Conservation (phyloP, 2,329 filamentous ascomycete species). For the Calonectria henricotiae region DNA sequence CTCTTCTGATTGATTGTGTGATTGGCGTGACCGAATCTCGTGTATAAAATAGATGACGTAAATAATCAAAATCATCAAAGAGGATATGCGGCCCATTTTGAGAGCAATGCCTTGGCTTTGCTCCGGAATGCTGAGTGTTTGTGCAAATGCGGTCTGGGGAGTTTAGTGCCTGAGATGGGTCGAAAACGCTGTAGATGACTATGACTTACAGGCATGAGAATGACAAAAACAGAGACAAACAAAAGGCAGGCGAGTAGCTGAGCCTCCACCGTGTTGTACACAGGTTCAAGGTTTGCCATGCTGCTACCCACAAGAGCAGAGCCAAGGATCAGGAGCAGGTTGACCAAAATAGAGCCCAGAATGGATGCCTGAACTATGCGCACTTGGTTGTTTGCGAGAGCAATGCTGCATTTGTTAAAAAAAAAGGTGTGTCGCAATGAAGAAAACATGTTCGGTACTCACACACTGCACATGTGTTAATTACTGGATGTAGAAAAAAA, state of each 20-base stretch:
- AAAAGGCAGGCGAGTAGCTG: slow-evolving; percentile 58
- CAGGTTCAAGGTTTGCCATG: slow-evolving; percentile 78
- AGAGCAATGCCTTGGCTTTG: slow-evolving; percentile 75
- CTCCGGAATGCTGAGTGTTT: slow-evolving; percentile 69
- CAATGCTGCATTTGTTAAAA: slow-evolving; percentile 62
- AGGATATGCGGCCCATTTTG: slow-evolving; percentile 83
- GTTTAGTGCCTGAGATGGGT: not conserved
- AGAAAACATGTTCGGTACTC: slow-evolving; percentile 38
- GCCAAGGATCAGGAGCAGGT: slow-evolving; percentile 81
- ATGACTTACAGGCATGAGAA: slow-evolving; percentile 57
- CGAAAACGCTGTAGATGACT: slow-evolving; percentile 6
- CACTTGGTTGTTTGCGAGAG: slow-evolving; percentile 73
- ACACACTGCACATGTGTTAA: slow-evolving; percentile 58
- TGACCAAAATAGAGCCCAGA: slow-evolving; percentile 82
- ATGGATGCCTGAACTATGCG: slow-evolving; percentile 85
- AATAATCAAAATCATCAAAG: slow-evolving; percentile 80
- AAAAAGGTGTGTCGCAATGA: no score
- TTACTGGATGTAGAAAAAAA: slow-evolving; percentile 12
- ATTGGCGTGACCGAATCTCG: slow-evolving; percentile 76
- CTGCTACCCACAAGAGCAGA: slow-evolving; percentile 83
- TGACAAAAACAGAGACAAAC: slow-evolving; percentile 60
- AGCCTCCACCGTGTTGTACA: slow-evolving; percentile 56
- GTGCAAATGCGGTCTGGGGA: slow-evolving; percentile 60
- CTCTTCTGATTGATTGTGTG: slow-evolving; percentile 73
- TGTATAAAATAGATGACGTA: slow-evolving; percentile 84